A percentile compares a stretch with the other conserved stretches of the same genome.
Evolutionary conservation across 768 basidiomycete species (phyloP).

Genomic region (Boletus insuetus): DNA sequence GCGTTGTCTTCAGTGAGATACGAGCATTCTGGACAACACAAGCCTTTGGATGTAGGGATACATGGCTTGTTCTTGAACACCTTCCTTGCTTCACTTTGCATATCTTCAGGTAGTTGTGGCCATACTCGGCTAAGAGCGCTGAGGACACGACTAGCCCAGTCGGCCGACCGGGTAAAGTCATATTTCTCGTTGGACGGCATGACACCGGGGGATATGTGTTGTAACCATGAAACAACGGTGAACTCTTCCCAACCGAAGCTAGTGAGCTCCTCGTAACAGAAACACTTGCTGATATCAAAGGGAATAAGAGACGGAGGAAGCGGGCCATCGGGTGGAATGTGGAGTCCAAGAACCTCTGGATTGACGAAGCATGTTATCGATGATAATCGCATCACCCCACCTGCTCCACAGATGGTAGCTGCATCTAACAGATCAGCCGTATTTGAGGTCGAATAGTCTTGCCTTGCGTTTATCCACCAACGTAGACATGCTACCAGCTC

Average conservation of each 20-base stretch:
- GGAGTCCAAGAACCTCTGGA: constrained; percentile 44
- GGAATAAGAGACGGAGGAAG: constrained; percentile 59
- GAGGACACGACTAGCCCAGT: constrained; percentile 79
- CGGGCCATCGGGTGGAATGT: constrained; percentile 74
- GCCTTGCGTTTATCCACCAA: constrained; percentile 50
- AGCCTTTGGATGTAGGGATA: constrained; percentile 52
- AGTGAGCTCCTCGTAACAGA: constrained; percentile 48
- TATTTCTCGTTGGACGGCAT: constrained; percentile 39
- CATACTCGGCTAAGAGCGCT: constrained; percentile 61
- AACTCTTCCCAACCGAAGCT: constrained; percentile 79
- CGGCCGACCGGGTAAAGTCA: constrained; percentile 59
- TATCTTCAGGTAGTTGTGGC: constrained; percentile 49
- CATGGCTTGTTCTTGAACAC: constrained; percentile 36
- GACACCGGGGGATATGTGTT: constrained; percentile 52
- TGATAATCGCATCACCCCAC: constrained; percentile 58
- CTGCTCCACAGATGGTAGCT: constrained; percentile 50
- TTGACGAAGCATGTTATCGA: constrained; percentile 68
- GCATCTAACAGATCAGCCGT: constrained; percentile 62
- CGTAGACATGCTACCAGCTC: constrained; percentile 77
- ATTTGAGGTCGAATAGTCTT: constrained; percentile 4
- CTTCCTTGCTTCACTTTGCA: constrained; percentile 31
- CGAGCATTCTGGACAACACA: constrained; percentile 63
- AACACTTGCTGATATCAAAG: constrained; percentile 47
- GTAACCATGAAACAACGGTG: constrained; percentile 66
- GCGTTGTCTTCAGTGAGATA: constrained; percentile 77